These are phyloP conservation scores for Phytophthora pinifolia DNA, from an alignment of 352 stramenopile species.

Conservation along the genomic window DNA sequence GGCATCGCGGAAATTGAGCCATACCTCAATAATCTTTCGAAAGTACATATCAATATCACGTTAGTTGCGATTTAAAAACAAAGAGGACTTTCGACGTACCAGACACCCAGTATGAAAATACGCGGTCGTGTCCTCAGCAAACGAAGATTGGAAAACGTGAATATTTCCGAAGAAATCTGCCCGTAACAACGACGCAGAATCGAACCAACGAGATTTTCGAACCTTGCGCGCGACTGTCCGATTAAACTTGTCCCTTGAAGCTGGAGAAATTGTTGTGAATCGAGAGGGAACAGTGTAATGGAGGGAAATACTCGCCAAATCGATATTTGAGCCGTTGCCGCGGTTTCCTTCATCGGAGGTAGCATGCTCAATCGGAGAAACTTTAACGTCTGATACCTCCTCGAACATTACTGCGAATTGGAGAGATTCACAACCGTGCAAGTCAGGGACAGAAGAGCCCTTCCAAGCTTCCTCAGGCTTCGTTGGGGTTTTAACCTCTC, in stretches of 20 bases:
- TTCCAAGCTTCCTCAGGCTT: background rate
- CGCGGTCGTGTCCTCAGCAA: conserved; percentile 17
- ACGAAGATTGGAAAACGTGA: conserved; percentile 33
- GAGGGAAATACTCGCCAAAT: conserved; percentile 16
- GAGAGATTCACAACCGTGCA: conserved; percentile 8
- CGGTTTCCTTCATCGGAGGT: background rate
- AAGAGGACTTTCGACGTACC: conserved; percentile 23
- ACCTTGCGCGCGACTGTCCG: conserved; percentile 36
- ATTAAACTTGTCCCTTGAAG: conserved; percentile 15
- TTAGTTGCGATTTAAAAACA: background rate
- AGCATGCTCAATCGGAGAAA: background rate
- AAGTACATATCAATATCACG: background rate
- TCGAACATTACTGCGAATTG: conserved; percentile 33
- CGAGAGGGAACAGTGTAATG: conserved; percentile 29
- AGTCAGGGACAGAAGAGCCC: background rate
- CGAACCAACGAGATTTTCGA: conserved; percentile 5
- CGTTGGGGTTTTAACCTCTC: background rate
- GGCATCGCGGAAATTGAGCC: conserved; percentile 19
- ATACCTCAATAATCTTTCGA: conserved; percentile 45
- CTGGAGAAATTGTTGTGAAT: conserved; percentile 16
- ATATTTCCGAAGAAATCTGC: conserved; percentile 25
- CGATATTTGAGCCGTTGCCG: background rate
- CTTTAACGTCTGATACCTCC: background rate
- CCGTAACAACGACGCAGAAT: background rate
- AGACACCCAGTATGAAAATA: conserved; percentile 31